Evolutionary conservation across 768 basidiomycete genomes (phyloP), one percentile per base, ranked within the genome.

Genomic region (Tricholomella constricta): DNA sequence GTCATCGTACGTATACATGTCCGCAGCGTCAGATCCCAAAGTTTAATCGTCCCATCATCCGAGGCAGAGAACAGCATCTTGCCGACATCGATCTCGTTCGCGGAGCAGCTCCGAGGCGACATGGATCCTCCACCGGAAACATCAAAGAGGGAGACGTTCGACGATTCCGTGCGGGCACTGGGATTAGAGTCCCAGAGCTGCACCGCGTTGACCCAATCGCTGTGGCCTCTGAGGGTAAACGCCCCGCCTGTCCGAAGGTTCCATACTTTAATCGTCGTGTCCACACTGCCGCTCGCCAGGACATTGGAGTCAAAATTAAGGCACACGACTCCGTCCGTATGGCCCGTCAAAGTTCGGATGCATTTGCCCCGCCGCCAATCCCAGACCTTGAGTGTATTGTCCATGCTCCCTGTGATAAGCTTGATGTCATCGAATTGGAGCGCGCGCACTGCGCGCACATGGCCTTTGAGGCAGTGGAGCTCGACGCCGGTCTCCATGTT

Each of bases 1-100:
- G 76, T 78, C 66, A 97, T 91, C 55, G 86, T 84, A 11, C 89
- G 83, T 35, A 96, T 80, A 66, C 94, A 98, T 2, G 85, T 81
- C 42, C 91, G 81, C 19, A 74, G 74, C 23, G 81, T 84, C 37
- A 99, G 80, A 69, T 98, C 96, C 97, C 96, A 99, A 5, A 99
- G 81, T 53, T 86, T 87, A 69, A 98, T 92, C 3, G 88, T 86
- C 23, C 89, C 90, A 67, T 98, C 97, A 66, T 98, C 97, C 7
- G 93, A 94, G 3, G 93, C 93, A 7, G 94, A 97, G 75, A 99
- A 97, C 23, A 99, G 79, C 89, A 98, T 94, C 73, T 97, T 95
- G 46, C 94, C 92, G 14, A 84, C 79, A 51, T 87, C 81, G 53
- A 91, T 87, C 45, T 81, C 76, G 38, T 78, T 78, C 15, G 72